phyloP scores from a whole-genome alignment of 768 basidiomycete genomes.

The Suillus subluteus region DNA sequence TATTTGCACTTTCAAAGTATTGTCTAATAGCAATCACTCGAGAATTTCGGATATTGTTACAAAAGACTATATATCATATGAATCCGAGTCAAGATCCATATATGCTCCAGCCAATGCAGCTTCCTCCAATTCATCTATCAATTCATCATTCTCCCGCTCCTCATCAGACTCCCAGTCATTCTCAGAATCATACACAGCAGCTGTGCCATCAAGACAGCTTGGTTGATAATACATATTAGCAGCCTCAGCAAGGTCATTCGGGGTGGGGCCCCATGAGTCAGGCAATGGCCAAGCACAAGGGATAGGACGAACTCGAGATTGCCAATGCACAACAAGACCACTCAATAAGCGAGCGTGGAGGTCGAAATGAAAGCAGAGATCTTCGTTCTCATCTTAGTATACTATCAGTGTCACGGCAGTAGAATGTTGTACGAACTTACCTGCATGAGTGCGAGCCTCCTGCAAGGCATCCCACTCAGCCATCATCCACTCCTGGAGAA shows the following conservation, averaged over 20 bases:
- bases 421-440: constrained; percentile 8
- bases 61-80: not conserved
- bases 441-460: constrained; percentile 8
- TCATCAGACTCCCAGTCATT: constrained; percentile 3
- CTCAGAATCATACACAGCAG: not conserved
- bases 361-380: too few species aligned
- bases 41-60: not conserved
- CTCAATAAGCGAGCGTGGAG: too few species aligned
- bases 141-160: not conserved
- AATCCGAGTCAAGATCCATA: not conserved
- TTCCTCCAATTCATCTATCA: not conserved
- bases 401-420: too few species aligned
- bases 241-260: not conserved
- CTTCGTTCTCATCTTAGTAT: too few species aligned
- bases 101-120: not conserved
- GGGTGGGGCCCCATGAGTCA: too few species aligned
- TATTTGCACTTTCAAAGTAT: not conserved
- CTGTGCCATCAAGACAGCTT: not conserved
- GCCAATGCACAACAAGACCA: too few species aligned
- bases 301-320: too few species aligned
- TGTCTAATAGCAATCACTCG: not conserved
- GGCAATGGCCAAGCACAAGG: too few species aligned
- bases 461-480: constrained; percentile 28
- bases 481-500: constrained; percentile 29
- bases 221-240: not conserved